Conservation (phyloP, 352 stramenopile species). For the Sclerospora graminicola region DNA sequence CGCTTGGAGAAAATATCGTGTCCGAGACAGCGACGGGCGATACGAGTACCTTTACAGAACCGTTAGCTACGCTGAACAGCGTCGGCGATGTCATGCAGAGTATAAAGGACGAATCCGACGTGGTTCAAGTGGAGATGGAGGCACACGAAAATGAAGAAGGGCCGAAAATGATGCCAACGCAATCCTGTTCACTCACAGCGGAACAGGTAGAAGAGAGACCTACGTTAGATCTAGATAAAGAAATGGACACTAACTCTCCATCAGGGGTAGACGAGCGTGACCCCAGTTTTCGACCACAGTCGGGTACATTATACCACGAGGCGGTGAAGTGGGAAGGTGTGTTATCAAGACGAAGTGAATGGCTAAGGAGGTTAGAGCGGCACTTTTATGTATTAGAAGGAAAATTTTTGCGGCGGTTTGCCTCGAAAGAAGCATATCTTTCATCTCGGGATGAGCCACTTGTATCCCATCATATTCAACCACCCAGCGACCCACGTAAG, state of each 20-base stretch:
- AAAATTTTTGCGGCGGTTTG: constrained; percentile 75
- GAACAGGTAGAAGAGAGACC: constrained; percentile 12
- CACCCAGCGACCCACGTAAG: constrained; percentile 21
- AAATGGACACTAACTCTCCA: constrained; percentile 9
- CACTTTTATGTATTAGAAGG: constrained; percentile 83
- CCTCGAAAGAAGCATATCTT: constrained; percentile 78
- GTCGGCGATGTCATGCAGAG: constrained; percentile 7
- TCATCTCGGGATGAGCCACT: constrained; percentile 65
- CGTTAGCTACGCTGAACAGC: constrained; percentile 29
- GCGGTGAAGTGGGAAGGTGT: constrained; percentile 79
- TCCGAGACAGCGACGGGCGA: constrained; percentile 7
- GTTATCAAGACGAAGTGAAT: constrained; percentile 71
- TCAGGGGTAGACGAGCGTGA: constrained; percentile 22
- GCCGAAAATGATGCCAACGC: constrained; percentile 1
- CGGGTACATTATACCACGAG: constrained; percentile 65
- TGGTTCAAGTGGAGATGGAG: constrained; percentile 5
- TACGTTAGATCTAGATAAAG: constrained; percentile 16
- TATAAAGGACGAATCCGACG: constrained; percentile 3
- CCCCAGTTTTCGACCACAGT: constrained; percentile 44
- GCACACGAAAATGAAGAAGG: not conserved
- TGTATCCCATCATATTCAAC: constrained; percentile 36
- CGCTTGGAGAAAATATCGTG: constrained; percentile 48
- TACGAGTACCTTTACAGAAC: constrained; percentile 5
- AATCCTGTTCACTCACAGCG: constrained; percentile 2
- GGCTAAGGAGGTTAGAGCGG: constrained; percentile 69